phyloP scores from a whole-genome alignment of 495 filamentous ascomycete species.

The Clavariopsis aquatica region DNA sequence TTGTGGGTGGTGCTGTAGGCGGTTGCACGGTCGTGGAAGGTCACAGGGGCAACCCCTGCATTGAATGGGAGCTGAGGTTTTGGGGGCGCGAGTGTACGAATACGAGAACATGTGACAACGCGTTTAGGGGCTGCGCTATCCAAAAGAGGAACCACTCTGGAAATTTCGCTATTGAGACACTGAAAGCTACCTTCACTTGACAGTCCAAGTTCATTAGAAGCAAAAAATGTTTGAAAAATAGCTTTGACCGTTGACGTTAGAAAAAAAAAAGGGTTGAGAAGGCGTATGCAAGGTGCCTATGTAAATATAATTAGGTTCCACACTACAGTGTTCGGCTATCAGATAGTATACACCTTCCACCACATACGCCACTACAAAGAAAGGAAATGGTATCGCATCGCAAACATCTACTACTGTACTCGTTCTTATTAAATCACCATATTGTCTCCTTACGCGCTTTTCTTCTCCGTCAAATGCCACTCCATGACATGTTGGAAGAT shows the following conservation, averaged over 20 bases:
- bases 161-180: too few species aligned
- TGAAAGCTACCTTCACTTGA: too few species aligned
- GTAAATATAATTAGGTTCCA: not conserved
- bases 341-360: not conserved
- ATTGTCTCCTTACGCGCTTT: conserved; percentile 36
- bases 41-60: not conserved
- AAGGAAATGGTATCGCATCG: too few species aligned
- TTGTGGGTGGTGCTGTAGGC: not conserved
- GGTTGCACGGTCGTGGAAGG: not conserved
- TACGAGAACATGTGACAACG: conserved; percentile 7
- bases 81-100: not conserved
- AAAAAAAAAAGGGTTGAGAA: too few species aligned
- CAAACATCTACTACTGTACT: too few species aligned
- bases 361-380: too few species aligned
- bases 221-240: too few species aligned
- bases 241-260: too few species aligned
- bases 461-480: conserved; percentile 71
- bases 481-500: conserved; percentile 80
- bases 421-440: too few species aligned
- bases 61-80: not conserved
- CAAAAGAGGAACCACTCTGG: too few species aligned
- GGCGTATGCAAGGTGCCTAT: too few species aligned
- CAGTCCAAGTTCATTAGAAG: too few species aligned
- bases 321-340: not conserved
- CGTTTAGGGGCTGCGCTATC: conserved; percentile 7